Evolutionary conservation across 345 rosid genomes (phyloP), one percentile per base, ranked within the genome.

Genomic region (Aethionema arabicum): DNA sequence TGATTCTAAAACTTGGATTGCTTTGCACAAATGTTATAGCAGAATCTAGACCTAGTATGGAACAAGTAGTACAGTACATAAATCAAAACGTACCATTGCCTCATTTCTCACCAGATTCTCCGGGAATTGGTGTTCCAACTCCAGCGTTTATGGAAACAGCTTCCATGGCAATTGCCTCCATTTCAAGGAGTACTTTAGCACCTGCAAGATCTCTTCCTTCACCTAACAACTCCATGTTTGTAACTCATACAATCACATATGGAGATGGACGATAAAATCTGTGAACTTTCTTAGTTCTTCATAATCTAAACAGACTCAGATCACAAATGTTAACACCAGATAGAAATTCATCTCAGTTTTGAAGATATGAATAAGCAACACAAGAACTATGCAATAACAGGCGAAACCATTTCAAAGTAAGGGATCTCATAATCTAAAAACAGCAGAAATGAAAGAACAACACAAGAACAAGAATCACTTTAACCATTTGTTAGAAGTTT

Each of bases 1-100:
- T 71, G 68, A 81, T 81, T 54, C n/a, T 81, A 66, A 81, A 66
- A 39, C 56, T 81, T 0, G 83, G 83, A 0, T 37, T 78, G 62
- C 63, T 79, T 5, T 81, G 79, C 59, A 62, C 79, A 41, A 66
- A 74, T 31, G 8, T 38, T 10, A 37, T 9, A 7, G 61, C 73
- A 6, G 74, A 55, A 39, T 36, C 52, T 2, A 74, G 77, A 72
- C 88, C 88, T 4, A 43, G 54, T 43, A 78, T 78, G 73, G 70
- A 60, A 49, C 78, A 76, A 63, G 77, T 76, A 61, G 41, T 67
- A 14, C 72, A 45, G n/a, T 66, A 65, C 59, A 56, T 77, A 3
- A 63, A 68, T 55, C 29, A 52, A 51, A 68, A 32, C 35, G 62
- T 44, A 0, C 51, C 39, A 11, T 39, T 78, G 64, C 73, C 75